Conservation (phyloP, 345 rosid species). For the Melaleuca quinquenervia region DNA sequence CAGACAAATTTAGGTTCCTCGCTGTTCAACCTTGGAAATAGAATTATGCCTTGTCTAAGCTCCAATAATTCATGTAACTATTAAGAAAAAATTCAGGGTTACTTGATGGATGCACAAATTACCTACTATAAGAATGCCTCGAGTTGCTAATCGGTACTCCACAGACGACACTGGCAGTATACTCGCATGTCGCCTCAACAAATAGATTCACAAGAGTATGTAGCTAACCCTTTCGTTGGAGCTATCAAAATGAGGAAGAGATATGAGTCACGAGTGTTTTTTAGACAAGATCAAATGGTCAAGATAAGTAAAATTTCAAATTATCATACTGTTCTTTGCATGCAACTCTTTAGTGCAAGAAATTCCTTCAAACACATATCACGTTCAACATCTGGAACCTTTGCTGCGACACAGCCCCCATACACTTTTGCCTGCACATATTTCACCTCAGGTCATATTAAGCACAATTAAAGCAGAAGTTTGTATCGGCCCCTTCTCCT, state of each 20-base stretch:
- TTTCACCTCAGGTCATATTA: neutral
- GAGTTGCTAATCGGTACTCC: neutral
- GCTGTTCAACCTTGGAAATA: constrained; percentile 5
- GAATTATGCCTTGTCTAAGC: neutral
- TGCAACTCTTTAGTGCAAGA: constrained; percentile 69
- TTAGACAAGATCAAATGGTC: neutral
- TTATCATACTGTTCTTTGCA: constrained; percentile 73
- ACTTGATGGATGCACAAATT: neutral
- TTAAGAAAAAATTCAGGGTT: neutral
- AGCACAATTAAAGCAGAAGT: neutral
- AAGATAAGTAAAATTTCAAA: neutral
- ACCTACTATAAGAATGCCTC: neutral
- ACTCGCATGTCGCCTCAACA: neutral
- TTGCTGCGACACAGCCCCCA: constrained; percentile 83
- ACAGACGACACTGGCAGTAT: neutral
- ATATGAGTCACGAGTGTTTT: neutral
- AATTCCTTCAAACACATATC: constrained; percentile 91
- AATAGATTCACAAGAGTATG: neutral
- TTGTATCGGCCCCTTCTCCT: neutral
- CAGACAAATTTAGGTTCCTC: constrained; percentile 28
- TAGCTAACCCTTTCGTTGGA: neutral
- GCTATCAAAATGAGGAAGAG: neutral
- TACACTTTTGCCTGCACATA: constrained; percentile 69
- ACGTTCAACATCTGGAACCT: constrained; percentile 72
- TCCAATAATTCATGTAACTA: neutral